These are phyloP conservation scores for Aspergillus texensis DNA, from an alignment of 2,329 filamentous ascomycete genomes.

Conservation along the genomic window DNA sequence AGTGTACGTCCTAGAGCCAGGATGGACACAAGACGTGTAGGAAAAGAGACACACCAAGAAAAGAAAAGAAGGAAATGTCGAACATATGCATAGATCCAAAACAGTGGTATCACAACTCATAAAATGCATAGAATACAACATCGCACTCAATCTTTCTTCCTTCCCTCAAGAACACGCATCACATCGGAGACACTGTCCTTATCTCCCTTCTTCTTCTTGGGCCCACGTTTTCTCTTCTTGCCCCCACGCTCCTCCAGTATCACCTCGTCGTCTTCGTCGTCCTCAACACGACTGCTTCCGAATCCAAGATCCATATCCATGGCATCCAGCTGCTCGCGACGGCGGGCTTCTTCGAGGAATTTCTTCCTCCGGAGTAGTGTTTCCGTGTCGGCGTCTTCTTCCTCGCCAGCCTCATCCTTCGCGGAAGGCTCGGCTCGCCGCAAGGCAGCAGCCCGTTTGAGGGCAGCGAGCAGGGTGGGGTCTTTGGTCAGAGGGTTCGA, in stretches of 20 bases:
- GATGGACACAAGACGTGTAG: not conserved
- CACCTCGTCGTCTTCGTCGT: constrained; percentile 76
- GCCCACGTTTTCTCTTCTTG: constrained; percentile 57
- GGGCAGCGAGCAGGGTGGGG: constrained; percentile 76
- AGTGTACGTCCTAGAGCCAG: not conserved
- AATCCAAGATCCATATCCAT: constrained; percentile 95
- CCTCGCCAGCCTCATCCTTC: constrained; percentile 44
- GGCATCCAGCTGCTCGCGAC: constrained; percentile 72
- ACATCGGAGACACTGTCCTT: constrained; percentile 76
- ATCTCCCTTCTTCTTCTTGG: constrained; percentile 56
- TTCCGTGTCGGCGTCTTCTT: constrained; percentile 58
- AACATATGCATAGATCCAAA: not conserved
- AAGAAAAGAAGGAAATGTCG: not conserved
- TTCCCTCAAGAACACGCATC: constrained; percentile 72
- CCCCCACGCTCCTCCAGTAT: constrained; percentile 50
- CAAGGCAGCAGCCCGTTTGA: constrained; percentile 79
- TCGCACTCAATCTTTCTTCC: constrained; percentile 45
- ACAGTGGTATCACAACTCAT: constrained; percentile 2
- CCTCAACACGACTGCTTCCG: constrained; percentile 81
- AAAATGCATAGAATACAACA: not conserved
- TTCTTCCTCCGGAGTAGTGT: constrained; percentile 71
- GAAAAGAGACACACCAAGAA: not conserved
- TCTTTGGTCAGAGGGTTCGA: constrained; percentile 62
- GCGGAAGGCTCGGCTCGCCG: constrained; percentile 46
- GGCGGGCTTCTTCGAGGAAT: constrained; percentile 66